Conservation (phyloP, 768 basidiomycete genomes). For the Leccinum ochraceum region DNA sequence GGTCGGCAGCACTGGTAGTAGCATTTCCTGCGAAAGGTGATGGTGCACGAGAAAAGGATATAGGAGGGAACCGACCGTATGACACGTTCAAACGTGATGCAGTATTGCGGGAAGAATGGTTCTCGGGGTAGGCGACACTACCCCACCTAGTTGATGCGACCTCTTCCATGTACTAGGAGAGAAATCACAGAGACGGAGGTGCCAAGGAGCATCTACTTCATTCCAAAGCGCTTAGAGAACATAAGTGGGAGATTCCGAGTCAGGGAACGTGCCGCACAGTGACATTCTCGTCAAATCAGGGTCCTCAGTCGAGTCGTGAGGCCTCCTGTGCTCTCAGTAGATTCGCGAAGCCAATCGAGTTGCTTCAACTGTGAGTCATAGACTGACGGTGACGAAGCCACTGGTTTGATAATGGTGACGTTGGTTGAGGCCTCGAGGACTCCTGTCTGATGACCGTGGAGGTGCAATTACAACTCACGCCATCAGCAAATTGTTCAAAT, state of each 20-base stretch:
- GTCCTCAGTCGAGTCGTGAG: neutral
- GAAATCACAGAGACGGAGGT: neutral
- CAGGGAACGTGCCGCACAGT: neutral
- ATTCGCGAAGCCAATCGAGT: no score
- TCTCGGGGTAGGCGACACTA: neutral
- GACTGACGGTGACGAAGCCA: no score
- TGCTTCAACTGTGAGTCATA: no score
- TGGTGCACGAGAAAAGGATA: neutral
- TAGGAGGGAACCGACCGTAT: slow-evolving; percentile 7
- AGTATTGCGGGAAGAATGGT: neutral
- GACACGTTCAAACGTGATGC: slow-evolving; percentile 13
- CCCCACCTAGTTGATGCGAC: neutral
- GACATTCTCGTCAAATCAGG: neutral
- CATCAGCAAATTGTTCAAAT: no score
- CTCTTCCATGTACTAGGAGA: slow-evolving; percentile 2
- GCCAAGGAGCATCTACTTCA: neutral
- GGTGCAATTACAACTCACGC: no score
- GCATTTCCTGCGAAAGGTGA: slow-evolving; percentile 11
- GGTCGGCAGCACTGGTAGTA: slow-evolving; percentile 1
- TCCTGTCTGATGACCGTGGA: no score
- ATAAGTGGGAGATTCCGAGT: neutral
- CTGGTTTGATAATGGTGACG: no score
- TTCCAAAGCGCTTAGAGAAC: neutral
- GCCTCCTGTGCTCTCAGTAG: neutral
- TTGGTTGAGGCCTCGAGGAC: no score